Conservation (phyloP, 2,329 filamentous ascomycete genomes). For the Phaeomoniella chlamydospora region DNA sequence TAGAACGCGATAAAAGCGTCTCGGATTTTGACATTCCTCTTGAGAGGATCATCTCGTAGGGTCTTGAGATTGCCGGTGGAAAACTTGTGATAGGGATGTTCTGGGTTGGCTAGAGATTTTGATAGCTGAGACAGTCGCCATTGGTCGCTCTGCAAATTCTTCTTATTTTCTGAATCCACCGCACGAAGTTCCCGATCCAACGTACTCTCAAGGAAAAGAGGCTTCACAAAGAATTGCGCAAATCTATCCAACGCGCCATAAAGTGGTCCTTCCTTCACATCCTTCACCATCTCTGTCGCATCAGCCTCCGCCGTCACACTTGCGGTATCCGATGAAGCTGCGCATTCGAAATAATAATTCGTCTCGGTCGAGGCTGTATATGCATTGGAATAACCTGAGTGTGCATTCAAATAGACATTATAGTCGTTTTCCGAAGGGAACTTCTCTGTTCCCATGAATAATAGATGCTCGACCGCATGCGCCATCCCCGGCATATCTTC, state of each 20-base stretch:
- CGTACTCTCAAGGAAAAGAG: slow-evolving; percentile 71
- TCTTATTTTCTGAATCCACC: slow-evolving; percentile 94
- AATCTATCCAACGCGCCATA: slow-evolving; percentile 80
- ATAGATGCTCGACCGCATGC: slow-evolving; percentile 85
- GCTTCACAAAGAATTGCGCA: slow-evolving; percentile 83
- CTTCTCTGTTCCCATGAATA: slow-evolving; percentile 99
- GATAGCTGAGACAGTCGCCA: slow-evolving; percentile 82
- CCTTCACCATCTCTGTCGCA: slow-evolving; percentile 4
- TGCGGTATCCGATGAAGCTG: slow-evolving; percentile 45
- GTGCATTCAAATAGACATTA: slow-evolving; percentile 76
- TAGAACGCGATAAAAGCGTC: slow-evolving; percentile 91
- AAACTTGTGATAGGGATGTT: slow-evolving; percentile 82
- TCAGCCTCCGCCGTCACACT: slow-evolving; percentile 7
- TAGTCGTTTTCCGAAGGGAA: slow-evolving; percentile 79
- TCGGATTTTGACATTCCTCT: slow-evolving; percentile 67
- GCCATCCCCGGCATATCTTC: slow-evolving; percentile 88
- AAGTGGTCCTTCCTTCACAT: slow-evolving; percentile 34
- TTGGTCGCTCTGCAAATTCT: slow-evolving; percentile 81
- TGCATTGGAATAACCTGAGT: slow-evolving; percentile 87
- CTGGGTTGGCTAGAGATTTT: slow-evolving; percentile 74
- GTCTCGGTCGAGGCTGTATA: slow-evolving; percentile 89
- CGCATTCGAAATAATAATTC: slow-evolving; percentile 96
- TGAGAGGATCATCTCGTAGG: slow-evolving; percentile 67
- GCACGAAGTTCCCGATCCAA: slow-evolving; percentile 76
- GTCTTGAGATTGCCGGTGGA: slow-evolving; percentile 81